Evolutionary conservation across 164 flowering plant species (phyloP), one percentile per base, ranked within the genome.

Genomic region (Vitis labrusca): DNA sequence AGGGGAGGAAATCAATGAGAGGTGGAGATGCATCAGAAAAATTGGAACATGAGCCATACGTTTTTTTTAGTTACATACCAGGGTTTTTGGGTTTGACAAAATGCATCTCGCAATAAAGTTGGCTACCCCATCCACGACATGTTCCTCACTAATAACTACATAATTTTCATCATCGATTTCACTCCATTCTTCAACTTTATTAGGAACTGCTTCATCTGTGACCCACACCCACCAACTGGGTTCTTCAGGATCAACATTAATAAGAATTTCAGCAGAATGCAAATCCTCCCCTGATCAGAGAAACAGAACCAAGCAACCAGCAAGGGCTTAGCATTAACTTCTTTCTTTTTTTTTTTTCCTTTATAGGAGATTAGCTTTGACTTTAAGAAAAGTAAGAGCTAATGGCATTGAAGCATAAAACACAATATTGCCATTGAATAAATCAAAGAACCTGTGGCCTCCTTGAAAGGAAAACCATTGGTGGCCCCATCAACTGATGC

Each of bases 151-250:
- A 53, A 95, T 81, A 77, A 90, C 71, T 10, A 91, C 77, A 74
- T 95, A 91, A 65, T 71, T 85, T 55, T 95, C 99, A 81, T 85
- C 74, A 76, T 95, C 99, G 67, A 95, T 90, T 55, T 88, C 96
- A 78, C 97, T 90, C 75, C 75, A 16, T 78, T 91, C 99, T 76
- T 91, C 97, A 71, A 78, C 73, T 56, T 67, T 78, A 67, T 76
- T 76, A 0, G 88, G 89, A 68, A 81, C 83, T 88, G 85, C 86
- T 3, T 92, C 97, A 74, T 90, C 91, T 50, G 94, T 79, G 32
- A 95, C 93, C 96, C 94, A 95, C 14, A 95, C 98, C 99, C 97
- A 94, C 93, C 93, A 86, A 81, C 94, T 90, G 15, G 97, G 90
- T 57, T 88, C 86, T 68, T 87, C 83, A 17, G 60, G 73, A 74